These are phyloP conservation scores for Candida boleticola DNA, from an alignment of 805 yeast species.

Conservation along the genomic window DNA sequence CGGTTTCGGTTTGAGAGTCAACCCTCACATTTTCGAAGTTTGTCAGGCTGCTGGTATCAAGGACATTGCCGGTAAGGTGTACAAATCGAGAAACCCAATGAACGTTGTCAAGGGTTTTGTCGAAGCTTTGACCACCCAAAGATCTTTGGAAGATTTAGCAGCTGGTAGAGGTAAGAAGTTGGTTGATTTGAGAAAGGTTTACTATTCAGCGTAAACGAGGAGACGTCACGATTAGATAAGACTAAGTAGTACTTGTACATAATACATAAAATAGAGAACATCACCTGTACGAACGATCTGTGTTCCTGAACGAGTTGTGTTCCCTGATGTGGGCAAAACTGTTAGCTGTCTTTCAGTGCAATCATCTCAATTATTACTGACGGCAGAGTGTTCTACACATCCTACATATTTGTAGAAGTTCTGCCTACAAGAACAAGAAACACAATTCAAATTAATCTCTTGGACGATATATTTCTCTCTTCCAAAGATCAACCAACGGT, in stretches of 20 bases:
- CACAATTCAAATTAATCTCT: too few species aligned
- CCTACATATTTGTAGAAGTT: too few species aligned
- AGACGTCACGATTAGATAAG: too few species aligned
- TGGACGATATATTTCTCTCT: too few species aligned
- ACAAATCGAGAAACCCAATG: slow-evolving; percentile 91
- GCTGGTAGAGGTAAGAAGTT: slow-evolving; percentile 91
- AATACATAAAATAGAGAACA: not conserved
- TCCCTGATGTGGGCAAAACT: too few species aligned
- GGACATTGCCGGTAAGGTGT: slow-evolving; percentile 88
- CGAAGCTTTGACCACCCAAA: slow-evolving; percentile 80
- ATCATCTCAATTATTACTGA: too few species aligned
- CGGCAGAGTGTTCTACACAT: too few species aligned
- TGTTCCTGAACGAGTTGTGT: too few species aligned
- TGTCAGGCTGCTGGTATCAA: slow-evolving; percentile 93
- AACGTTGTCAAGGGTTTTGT: slow-evolving; percentile 87
- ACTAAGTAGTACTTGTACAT: not conserved
- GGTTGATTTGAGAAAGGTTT: slow-evolving; percentile 87
- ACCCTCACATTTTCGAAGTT: slow-evolving; percentile 84
- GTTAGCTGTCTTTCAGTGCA: too few species aligned
- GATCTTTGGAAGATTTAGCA: slow-evolving; percentile 83
- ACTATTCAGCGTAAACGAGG: slow-evolving; percentile 55
- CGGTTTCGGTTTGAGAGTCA: slow-evolving; percentile 90
- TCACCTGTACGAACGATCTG: too few species aligned
- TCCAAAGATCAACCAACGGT: too few species aligned
- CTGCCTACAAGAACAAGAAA: too few species aligned